Conservation (phyloP, 129 eudicot species). For the Sambucus nigra region DNA sequence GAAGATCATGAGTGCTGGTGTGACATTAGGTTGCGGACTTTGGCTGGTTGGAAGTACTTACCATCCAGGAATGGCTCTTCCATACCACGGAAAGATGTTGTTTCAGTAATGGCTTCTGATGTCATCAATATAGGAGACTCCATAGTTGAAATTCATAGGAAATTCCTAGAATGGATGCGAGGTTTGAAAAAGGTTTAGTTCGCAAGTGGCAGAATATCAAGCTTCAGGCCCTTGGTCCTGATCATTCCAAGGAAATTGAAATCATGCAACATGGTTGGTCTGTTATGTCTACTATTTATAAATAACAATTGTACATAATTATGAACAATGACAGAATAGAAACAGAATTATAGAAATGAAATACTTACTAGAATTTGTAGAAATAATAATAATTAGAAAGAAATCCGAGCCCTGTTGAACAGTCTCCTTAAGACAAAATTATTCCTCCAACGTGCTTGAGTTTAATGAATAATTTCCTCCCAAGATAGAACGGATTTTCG, state of each 20-base stretch:
- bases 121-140: constrained; percentile 50
- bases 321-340: no score
- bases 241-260: constrained; percentile 65
- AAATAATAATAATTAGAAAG: no score
- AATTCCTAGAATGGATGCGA: constrained; percentile 88
- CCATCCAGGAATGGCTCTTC: constrained; percentile 35
- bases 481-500: no score
- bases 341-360: no score
- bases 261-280: constrained; percentile 75
- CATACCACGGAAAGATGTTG: constrained; percentile 23
- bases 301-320: no score
- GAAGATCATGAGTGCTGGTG: constrained; percentile 85
- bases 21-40: constrained; percentile 65
- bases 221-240: constrained; percentile 86
- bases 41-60: constrained; percentile 56
- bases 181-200: constrained; percentile 68
- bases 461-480: no score
- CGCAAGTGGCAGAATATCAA: constrained; percentile 89
- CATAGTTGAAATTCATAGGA: constrained; percentile 40
- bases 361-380: no score
- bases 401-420: no score
- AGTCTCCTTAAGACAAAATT: no score
- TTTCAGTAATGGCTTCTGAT: constrained; percentile 60
- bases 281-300: no score
- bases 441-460: no score